Base-by-base conservation (phyloP, 2,329 filamentous ascomycete genomes). In the Claviceps sp. region DNA sequence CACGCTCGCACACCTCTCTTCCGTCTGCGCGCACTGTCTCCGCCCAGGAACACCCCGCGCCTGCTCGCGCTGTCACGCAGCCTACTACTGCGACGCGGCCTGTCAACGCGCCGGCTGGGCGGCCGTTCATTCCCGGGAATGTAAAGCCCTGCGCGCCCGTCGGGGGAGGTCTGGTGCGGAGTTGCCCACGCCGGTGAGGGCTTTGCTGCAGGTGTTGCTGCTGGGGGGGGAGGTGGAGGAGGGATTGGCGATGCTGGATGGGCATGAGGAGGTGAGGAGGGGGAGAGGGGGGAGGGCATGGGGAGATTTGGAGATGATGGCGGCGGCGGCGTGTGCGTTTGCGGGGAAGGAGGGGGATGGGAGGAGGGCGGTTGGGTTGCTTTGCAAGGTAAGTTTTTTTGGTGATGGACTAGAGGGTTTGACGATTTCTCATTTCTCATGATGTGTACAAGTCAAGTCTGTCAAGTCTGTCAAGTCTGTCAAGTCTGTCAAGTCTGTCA, bases 71-170 rank as follows among this genome's bases (percentile, higher is more conserved):
- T 84, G 80, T 65, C 71, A 68, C 30, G 68, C 72, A 1, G 70
- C 72, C 3, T 70, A 67, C 26, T 84, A 84, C 68, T 84, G 80
- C 66, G 68, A 69, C 49, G 52, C 65, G 7, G 56, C 61, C 5
- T 84, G 80, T 64, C 80, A 84, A 64, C 66, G 67, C 24, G 65
- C 70, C 2, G 73, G 77, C 60, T 83, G 80, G 79, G 62, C 63
- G 7, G 61, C 62, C 1, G 67, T 70, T 42, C 80, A 84, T 65
- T 70, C 71, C 58, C 64, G 64, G 46, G 80, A 84, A 66, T 84
- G 80, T 67, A 69, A 67, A 47, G 68, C 74, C 19, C 65, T 73
- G 19, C 62, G 60, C 46, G 60, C 62, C 45, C 60, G 65, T 6
- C 11, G 42, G 4, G 22, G 40, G 10, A 58, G 50, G 11, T 37